These are phyloP conservation scores for Coniferiporia sulphurascens DNA, from an alignment of 1,284 basidiomycete species.

Conservation along the genomic window DNA sequence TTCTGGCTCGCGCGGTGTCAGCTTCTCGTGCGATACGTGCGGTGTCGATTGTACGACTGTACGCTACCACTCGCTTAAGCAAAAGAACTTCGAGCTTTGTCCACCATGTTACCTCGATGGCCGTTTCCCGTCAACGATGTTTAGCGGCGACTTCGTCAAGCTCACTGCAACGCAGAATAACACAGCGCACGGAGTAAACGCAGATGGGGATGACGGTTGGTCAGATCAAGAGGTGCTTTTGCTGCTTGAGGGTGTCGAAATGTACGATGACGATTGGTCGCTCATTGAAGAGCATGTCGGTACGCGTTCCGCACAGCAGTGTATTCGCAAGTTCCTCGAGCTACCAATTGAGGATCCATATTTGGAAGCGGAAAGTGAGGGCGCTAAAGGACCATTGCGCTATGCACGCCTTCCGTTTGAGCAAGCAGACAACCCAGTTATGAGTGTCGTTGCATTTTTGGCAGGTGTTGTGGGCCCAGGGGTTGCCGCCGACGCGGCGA, in stretches of 20 bases:
- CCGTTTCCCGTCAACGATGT: constrained; percentile 94
- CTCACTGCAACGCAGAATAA: constrained; percentile 49
- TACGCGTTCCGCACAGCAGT: constrained; percentile 88
- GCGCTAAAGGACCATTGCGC: constrained; percentile 69
- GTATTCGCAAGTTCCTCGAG: constrained; percentile 93
- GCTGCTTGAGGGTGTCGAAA: constrained; percentile 92
- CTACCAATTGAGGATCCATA: constrained; percentile 97
- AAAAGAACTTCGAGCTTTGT: constrained; percentile 88
- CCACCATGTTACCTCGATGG: constrained; percentile 92
- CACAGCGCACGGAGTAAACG: constrained; percentile 38
- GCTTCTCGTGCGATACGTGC: constrained; percentile 90
- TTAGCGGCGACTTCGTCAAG: constrained; percentile 96
- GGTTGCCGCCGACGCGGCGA: constrained; percentile 91
- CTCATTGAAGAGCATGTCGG: constrained; percentile 90
- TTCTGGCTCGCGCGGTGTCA: constrained; percentile 36
- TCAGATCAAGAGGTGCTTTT: constrained; percentile 86
- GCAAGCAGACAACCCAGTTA: constrained; percentile 94
- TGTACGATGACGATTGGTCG: constrained; percentile 98
- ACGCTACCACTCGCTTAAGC: constrained; percentile 92
- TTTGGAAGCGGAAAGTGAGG: constrained; percentile 61
- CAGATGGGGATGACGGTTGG: constrained; percentile 69
- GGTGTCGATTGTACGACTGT: constrained; percentile 87
- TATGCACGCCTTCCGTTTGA: constrained; percentile 86
- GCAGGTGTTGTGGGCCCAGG: constrained; percentile 89
- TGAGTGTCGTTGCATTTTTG: constrained; percentile 97